A percentile compares a stretch with the other conserved stretches of the same genome.
Conservation (phyloP, 495 filamentous ascomycete genomes). For the Echria macrotheca region DNA sequence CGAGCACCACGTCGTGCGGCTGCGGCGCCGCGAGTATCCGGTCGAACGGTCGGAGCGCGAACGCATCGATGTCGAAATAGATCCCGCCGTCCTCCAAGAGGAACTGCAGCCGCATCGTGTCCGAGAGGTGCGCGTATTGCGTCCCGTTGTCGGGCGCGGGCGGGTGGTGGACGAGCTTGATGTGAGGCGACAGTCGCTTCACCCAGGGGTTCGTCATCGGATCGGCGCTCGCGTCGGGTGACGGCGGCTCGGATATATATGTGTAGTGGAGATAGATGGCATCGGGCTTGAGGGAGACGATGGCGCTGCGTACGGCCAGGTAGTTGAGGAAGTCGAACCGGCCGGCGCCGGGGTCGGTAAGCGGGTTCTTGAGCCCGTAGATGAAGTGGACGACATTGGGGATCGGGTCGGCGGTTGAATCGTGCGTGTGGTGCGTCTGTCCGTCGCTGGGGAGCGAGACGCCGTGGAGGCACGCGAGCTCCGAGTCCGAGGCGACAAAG, state of each 20-base stretch:
- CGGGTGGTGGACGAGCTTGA: constrained; percentile 39
- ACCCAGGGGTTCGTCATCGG: constrained; percentile 41
- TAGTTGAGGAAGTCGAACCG: constrained; percentile 43
- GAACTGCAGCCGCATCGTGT: constrained; percentile 38
- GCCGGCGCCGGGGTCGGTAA: constrained; percentile 28
- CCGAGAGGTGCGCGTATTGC: constrained; percentile 40
- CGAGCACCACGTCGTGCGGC: constrained; percentile 43
- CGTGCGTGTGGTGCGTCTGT: constrained; percentile 5
- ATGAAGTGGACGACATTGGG: constrained; percentile 46
- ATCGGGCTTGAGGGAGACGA: constrained; percentile 39
- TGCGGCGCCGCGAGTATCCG: constrained; percentile 18
- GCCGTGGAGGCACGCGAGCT: constrained; percentile 37
- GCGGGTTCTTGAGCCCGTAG: constrained; percentile 38
- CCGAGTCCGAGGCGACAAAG: constrained; percentile 29
- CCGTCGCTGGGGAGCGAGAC: constrained; percentile 15
- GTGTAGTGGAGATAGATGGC: constrained; percentile 41
- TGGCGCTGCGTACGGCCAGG: constrained; percentile 39
- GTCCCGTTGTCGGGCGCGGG: constrained; percentile 30
- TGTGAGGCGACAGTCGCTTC: constrained; percentile 29
- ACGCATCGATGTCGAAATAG: constrained; percentile 42
- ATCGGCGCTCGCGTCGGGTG: constrained; percentile 30
- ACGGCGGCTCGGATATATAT: constrained; percentile 35
- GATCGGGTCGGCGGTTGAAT: constrained; percentile 28
- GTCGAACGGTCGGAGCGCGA: constrained; percentile 36
- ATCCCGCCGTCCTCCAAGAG: constrained; percentile 40